Evolutionary conservation across 768 basidiomycete species (phyloP).

Genomic region (Scleroderma citrinum): DNA sequence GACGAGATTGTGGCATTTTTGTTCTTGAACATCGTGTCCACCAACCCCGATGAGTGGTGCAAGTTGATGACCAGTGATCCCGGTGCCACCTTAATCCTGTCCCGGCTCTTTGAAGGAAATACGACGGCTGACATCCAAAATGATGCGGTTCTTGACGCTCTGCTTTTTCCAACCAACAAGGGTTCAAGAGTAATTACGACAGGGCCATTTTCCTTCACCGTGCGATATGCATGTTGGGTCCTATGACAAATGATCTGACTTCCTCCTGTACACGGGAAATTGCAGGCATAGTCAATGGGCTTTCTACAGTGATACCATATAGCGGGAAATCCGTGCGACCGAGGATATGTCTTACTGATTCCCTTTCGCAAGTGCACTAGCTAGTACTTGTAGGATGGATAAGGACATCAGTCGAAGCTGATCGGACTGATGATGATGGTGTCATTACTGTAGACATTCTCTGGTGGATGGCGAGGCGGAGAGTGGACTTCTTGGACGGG

Average conservation of each 20-base stretch:
- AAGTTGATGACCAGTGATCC: constrained; percentile 1
- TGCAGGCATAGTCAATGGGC: not conserved
- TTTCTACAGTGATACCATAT: not conserved
- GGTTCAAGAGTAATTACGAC: constrained; percentile 1
- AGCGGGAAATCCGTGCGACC: not conserved
- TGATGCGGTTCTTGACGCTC: not conserved
- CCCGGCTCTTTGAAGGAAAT: not conserved
- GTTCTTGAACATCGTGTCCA: not conserved
- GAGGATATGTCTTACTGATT: not conserved
- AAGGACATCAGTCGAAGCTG: not conserved
- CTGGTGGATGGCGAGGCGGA: not conserved
- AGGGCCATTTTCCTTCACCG: not conserved
- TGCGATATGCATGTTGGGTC: not conserved
- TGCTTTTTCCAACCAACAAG: not conserved
- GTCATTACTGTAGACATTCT: not conserved
- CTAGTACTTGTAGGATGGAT: not conserved
- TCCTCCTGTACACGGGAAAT: not conserved
- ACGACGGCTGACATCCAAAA: not conserved
- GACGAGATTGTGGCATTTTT: not conserved
- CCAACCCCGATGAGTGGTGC: not conserved
- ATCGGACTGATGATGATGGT: not conserved
- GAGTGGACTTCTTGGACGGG: not conserved
- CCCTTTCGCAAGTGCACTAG: not conserved
- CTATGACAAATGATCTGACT: not conserved
- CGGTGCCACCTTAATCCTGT: not conserved